These are phyloP conservation scores for Aspergillus conjunctus DNA, from an alignment of 495 filamentous ascomycete genomes.

Conservation along the genomic window DNA sequence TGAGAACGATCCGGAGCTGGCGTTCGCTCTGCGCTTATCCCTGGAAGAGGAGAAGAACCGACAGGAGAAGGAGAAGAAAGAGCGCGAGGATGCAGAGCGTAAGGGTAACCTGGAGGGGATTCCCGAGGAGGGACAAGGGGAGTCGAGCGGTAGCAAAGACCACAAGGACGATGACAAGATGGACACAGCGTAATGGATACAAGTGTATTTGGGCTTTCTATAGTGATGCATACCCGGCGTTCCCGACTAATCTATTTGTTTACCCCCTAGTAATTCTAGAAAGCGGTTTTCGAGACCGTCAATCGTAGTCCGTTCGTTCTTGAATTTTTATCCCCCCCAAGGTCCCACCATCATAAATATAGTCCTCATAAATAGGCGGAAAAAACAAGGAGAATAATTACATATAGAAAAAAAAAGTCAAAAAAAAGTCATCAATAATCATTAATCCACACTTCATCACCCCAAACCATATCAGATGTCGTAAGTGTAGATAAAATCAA, in stretches of 20 bases:
- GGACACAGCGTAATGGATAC: conserved; percentile 45
- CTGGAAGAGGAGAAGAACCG: conserved; percentile 97
- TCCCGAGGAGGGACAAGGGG: conserved; percentile 79
- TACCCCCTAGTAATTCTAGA: conserved; percentile 33
- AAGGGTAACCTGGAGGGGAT: conserved; percentile 74
- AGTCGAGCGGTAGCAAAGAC: conserved; percentile 65
- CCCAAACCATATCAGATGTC: too few relatives aligned
- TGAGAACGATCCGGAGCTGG: conserved; percentile 85
- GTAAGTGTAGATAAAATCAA: too few relatives aligned
- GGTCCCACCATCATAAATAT: conserved; percentile 1
- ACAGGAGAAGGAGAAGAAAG: conserved; percentile 79
- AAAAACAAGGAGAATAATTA: conserved; percentile 9
- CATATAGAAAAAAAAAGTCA: conserved; percentile 3
- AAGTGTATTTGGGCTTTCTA: conserved; percentile 10
- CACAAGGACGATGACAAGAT: conserved; percentile 84
- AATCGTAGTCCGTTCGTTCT: conserved; percentile 8
- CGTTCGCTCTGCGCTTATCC: conserved; percentile 94
- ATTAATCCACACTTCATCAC: too few relatives aligned
- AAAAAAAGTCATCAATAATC: conserved; percentile 7
- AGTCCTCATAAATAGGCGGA: conserved; percentile 9
- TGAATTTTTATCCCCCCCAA: conserved; percentile 11
- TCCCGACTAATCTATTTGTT: conserved; percentile 25
- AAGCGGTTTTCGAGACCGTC: conserved; percentile 16
- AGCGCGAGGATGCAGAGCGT: conserved; percentile 71
- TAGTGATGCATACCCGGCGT: conserved; percentile 52